These are phyloP conservation scores for Leccinum pellstonianum DNA, from an alignment of 768 basidiomycete species.

Conservation along the genomic window DNA sequence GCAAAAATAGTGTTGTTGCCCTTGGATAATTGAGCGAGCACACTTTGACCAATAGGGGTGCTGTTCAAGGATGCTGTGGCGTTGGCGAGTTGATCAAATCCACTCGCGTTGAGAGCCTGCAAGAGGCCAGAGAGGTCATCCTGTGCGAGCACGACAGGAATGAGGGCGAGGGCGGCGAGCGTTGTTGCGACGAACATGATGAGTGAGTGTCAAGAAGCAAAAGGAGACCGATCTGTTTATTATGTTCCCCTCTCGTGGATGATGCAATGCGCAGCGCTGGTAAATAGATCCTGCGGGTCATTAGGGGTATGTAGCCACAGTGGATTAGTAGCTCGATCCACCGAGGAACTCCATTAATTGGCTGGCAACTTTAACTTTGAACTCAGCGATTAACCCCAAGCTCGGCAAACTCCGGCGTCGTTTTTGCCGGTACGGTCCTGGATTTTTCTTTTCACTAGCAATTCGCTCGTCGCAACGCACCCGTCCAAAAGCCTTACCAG, in stretches of 20 bases:
- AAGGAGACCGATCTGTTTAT: background rate
- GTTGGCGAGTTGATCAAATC: conserved; percentile 43
- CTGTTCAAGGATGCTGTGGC: conserved; percentile 42
- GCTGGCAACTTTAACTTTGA: background rate
- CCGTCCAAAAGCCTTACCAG: background rate
- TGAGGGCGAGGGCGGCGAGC: conserved; percentile 21
- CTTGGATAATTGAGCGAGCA: conserved; percentile 43
- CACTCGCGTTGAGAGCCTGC: conserved; percentile 37
- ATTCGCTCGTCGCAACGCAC: background rate
- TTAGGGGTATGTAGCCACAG: background rate
- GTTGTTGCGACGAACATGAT: conserved; percentile 21
- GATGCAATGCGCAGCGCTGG: conserved; percentile 31
- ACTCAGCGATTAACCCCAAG: conserved; percentile 1
- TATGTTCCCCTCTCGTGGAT: background rate
- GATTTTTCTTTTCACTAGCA: background rate
- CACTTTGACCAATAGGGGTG: conserved; percentile 40
- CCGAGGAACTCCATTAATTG: background rate
- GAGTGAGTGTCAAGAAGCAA: background rate
- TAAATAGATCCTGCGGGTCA: background rate
- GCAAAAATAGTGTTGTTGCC: conserved; percentile 56
- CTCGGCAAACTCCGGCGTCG: conserved; percentile 18
- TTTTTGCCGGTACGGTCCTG: background rate
- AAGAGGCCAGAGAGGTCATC: conserved; percentile 36
- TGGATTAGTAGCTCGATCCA: background rate
- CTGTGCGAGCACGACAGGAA: conserved; percentile 32